These are phyloP conservation scores for Neonectria faginata DNA, from an alignment of 2,329 filamentous ascomycete genomes.

Conservation along the genomic window DNA sequence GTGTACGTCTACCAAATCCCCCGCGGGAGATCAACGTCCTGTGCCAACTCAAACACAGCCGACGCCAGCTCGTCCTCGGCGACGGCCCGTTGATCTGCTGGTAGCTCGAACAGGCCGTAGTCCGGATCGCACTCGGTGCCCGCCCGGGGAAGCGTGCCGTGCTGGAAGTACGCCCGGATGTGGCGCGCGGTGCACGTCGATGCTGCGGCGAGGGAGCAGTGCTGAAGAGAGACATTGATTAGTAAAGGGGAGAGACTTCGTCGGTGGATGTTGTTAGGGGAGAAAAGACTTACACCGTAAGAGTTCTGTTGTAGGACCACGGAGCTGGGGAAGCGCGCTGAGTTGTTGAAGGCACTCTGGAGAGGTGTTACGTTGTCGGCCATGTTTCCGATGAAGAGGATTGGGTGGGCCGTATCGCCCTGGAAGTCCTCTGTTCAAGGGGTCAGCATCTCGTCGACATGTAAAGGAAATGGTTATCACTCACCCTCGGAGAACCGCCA, in stretches of 20 bases:
- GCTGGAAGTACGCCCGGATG: conserved; percentile 59
- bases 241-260: background rate
- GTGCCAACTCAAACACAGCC: conserved; percentile 30
- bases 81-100: conserved; percentile 27
- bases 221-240: conserved; percentile 49
- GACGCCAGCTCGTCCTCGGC: conserved; percentile 36
- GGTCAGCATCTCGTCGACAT: conserved; percentile 15
- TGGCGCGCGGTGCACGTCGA: conserved; percentile 58
- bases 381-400: conserved; percentile 59
- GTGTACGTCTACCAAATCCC: conserved; percentile 10
- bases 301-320: conserved; percentile 62
- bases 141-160: conserved; percentile 57
- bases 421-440: conserved; percentile 43
- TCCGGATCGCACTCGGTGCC: conserved; percentile 61
- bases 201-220: conserved; percentile 60
- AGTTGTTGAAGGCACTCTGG: conserved; percentile 59
- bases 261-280: background rate
- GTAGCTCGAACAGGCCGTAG: conserved; percentile 55
- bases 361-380: conserved; percentile 63
- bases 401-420: conserved; percentile 55
- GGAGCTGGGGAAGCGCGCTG: conserved; percentile 57
- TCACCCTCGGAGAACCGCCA: conserved; percentile 54
- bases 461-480: background rate
- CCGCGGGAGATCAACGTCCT: conserved; percentile 37
- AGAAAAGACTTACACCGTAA: conserved; percentile 57